These are phyloP conservation scores for Aegilops speltoides DNA, from an alignment of 176 grass and related monocot genomes.

Conservation along the genomic window DNA sequence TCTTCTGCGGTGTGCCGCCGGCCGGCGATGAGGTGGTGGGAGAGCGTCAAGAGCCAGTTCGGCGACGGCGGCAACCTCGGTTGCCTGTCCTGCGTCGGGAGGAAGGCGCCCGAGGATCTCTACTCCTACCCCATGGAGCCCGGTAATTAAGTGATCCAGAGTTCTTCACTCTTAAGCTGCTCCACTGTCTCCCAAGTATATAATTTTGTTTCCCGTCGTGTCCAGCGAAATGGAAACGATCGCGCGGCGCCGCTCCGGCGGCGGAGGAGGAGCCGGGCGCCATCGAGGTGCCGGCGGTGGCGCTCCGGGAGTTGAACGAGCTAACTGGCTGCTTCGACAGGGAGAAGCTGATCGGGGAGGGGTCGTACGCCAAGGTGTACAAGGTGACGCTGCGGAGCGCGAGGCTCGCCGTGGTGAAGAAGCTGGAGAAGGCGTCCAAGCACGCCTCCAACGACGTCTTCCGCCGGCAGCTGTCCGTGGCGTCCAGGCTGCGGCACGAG, in stretches of 20 bases:
- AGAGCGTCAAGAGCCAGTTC: constrained; percentile 28
- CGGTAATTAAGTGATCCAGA: not conserved
- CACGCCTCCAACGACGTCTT: constrained; percentile 49
- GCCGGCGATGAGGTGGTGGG: constrained; percentile 38
- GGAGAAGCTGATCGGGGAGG: constrained; percentile 47
- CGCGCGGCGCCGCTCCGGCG: not conserved
- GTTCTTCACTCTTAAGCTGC: not conserved
- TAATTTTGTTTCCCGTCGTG: not conserved
- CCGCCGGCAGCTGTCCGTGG: constrained; percentile 36
- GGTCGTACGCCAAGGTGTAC: constrained; percentile 64
- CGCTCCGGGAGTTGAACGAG: constrained; percentile 45
- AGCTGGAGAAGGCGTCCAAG: constrained; percentile 45
- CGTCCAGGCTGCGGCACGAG: constrained; percentile 48
- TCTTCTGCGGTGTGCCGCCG: not conserved
- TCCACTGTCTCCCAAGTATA: not conserved
- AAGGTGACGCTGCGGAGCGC: constrained; percentile 18
- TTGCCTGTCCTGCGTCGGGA: constrained; percentile 32
- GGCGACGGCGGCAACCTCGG: constrained; percentile 16
- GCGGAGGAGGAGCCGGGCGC: constrained; percentile 29
- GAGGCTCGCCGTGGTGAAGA: constrained; percentile 42
- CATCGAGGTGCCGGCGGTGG: constrained; percentile 47
- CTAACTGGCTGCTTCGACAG: constrained; percentile 30
- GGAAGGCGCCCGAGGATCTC: constrained; percentile 4
- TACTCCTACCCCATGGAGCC: constrained; percentile 19
- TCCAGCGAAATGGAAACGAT: constrained; percentile 9